Conservation (phyloP, 768 basidiomycete genomes). For the Podaxis sp. region DNA sequence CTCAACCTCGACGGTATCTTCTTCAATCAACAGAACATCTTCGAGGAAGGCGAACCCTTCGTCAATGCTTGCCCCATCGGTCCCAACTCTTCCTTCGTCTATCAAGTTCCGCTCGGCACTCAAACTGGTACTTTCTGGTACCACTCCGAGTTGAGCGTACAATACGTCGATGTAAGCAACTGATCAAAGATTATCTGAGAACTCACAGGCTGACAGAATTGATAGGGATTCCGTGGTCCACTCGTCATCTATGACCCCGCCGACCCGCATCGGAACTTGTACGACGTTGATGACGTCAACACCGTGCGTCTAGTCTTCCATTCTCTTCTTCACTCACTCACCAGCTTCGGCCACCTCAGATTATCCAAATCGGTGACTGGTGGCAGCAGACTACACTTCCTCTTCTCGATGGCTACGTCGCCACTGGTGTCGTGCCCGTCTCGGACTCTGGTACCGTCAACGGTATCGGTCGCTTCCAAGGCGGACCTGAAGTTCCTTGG, state of each 20-base stretch:
- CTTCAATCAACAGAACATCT: constrained; percentile 15
- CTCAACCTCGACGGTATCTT: constrained; percentile 41
- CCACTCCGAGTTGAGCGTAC: constrained; percentile 15
- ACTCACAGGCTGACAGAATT: background rate
- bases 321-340: constrained; percentile 13
- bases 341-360: constrained; percentile 22
- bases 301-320: constrained; percentile 14
- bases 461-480: constrained; percentile 36
- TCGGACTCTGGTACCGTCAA: constrained; percentile 42
- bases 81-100: constrained; percentile 36
- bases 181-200: background rate
- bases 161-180: constrained; percentile 10
- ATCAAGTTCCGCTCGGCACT: constrained; percentile 27
- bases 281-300: constrained; percentile 15
- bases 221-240: constrained; percentile 38
- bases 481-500: constrained; percentile 34
- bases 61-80: constrained; percentile 47
- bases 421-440: constrained; percentile 24
- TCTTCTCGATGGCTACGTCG: constrained; percentile 25
- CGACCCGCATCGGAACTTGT: constrained; percentile 18
- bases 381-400: constrained; percentile 25
- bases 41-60: constrained; percentile 15
- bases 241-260: constrained; percentile 31
- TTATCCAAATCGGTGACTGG: constrained; percentile 36
- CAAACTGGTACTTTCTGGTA: constrained; percentile 24